These are phyloP conservation scores for Dioscorea zingiberensis DNA, from an alignment of 106 monocot genomes.

Conservation along the genomic window DNA sequence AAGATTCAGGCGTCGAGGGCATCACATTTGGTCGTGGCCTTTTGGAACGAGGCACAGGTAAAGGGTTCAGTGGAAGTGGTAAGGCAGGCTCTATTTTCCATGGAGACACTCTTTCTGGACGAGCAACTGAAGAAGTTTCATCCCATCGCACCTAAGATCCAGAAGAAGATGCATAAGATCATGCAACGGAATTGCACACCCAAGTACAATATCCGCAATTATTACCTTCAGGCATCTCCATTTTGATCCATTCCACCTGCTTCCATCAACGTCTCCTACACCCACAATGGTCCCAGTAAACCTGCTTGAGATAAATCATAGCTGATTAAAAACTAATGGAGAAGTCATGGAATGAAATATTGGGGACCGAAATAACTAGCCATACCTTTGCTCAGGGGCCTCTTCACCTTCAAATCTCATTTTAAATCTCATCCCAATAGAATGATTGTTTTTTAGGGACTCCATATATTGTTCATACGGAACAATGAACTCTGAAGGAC, in stretches of 20 bases:
- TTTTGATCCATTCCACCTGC: constrained; percentile 51
- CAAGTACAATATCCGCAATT: background rate
- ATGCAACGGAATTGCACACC: background rate
- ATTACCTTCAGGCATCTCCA: constrained; percentile 58
- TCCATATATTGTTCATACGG: constrained; percentile 57
- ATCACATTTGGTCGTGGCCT: constrained; percentile 27
- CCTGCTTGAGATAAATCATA: constrained; percentile 17
- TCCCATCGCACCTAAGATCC: constrained; percentile 54
- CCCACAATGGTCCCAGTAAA: constrained; percentile 66
- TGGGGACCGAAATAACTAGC: too few species aligned
- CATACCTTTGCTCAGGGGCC: constrained; percentile 65
- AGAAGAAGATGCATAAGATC: background rate
- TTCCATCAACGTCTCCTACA: constrained; percentile 34
- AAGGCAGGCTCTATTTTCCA: constrained; percentile 55
- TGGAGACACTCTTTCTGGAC: constrained; percentile 60
- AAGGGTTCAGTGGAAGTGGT: constrained; percentile 25
- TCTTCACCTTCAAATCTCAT: constrained; percentile 76
- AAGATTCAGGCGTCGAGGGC: constrained; percentile 34
- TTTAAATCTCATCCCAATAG: constrained; percentile 63
- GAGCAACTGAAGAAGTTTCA: constrained; percentile 45
- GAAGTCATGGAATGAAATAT: background rate
- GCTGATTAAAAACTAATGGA: too few species aligned
- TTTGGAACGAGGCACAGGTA: constrained; percentile 32
- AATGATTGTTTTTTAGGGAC: constrained; percentile 44
- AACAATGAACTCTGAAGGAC: constrained; percentile 55